These are phyloP conservation scores for Eimeria tenella DNA, from an alignment of 169 alveolate species.

Conservation along the genomic window DNA sequence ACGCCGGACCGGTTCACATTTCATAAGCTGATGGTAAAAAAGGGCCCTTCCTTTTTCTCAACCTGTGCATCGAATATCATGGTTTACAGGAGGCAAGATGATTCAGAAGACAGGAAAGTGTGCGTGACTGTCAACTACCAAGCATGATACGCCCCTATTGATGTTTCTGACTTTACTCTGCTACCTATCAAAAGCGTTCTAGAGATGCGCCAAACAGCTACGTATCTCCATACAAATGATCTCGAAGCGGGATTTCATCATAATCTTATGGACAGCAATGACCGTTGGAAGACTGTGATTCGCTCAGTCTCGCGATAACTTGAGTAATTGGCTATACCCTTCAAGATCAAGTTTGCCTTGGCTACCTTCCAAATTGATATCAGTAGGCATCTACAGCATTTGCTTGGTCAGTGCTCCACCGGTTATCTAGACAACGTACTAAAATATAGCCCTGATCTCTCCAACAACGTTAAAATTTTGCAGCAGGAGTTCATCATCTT, in stretches of 20 bases:
- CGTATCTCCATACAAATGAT: neutral
- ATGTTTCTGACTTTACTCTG: neutral
- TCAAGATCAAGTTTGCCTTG: neutral
- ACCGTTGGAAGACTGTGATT: neutral
- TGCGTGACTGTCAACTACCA: neutral
- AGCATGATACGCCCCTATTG: neutral
- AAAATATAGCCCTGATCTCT: neutral
- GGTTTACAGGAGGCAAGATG: neutral
- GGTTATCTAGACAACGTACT: neutral
- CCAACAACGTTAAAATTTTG: neutral
- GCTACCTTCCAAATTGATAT: neutral
- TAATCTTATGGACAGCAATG: neutral
- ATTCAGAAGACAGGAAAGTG: neutral
- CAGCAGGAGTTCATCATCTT: neutral
- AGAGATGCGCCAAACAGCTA: neutral
- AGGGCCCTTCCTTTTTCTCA: neutral
- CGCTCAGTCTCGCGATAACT: neutral
- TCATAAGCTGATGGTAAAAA: too few species aligned
- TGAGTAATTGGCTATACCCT: neutral
- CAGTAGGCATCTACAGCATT: neutral
- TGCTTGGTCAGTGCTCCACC: neutral
- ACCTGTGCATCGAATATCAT: neutral
- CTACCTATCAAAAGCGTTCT: neutral
- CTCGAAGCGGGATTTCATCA: neutral
- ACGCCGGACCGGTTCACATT: too few species aligned